Evolutionary conservation across 176 grass and related monocot species (phyloP).

Genomic region (Aechmea fasciata): DNA sequence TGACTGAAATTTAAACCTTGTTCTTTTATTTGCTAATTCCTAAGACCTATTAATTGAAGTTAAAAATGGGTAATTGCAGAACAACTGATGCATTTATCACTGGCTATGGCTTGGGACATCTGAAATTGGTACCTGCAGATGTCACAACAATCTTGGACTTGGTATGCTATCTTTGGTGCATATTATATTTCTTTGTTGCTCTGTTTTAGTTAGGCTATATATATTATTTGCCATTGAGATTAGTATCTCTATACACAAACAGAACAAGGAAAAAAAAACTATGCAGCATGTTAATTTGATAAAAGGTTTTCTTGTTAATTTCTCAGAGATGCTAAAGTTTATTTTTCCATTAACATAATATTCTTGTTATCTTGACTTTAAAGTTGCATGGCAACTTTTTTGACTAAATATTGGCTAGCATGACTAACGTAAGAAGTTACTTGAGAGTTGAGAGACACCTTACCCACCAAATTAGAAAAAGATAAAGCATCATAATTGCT

Average conservation of each 20-base stretch:
- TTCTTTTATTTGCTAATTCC: not conserved
- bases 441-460: no score
- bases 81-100: conserved; percentile 16
- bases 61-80: conserved; percentile 1
- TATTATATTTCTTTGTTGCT: not conserved
- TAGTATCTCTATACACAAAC: no score
- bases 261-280: no score
- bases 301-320: no score
- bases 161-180: conserved; percentile 4
- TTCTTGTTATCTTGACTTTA: no score
- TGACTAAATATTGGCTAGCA: no score
- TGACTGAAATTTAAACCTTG: not conserved
- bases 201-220: not conserved
- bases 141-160: conserved; percentile 17
- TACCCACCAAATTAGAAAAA: no score
- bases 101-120: conserved; percentile 8
- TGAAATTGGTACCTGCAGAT: conserved; percentile 17
- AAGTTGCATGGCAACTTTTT: no score
- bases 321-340: no score
- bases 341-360: no score
- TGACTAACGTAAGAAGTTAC: no score
- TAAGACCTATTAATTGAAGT: not conserved
- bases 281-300: not conserved
- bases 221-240: not conserved
- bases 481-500: no score